Evolutionary conservation across 1,139 yeast genomes (phyloP), one percentile per base, ranked within the genome.

Genomic region (Tardiomyces digboiensis): DNA sequence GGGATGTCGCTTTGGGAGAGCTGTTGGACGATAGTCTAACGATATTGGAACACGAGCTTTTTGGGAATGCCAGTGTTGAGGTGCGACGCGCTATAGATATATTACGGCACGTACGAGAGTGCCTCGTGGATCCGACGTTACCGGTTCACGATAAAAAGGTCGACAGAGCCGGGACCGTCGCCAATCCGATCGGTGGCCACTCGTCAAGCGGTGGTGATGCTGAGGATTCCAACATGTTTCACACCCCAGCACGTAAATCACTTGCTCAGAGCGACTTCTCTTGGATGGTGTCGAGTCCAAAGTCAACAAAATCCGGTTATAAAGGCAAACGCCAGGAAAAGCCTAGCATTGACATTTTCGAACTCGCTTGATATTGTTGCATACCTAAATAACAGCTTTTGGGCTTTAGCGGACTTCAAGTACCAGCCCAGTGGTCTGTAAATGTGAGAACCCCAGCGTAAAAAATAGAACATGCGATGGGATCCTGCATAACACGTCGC

Each of bases 261-360:
- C 42, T 47, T 3, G 47, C 51, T 12, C 51, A 48, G 21, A 33
- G 46, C 8, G 51, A 49, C 21, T 49, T 44, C 29, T 49, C 53
- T 1, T 50, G 53, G 53, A 47, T 50, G 46, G 47, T 50, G 16
- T n/a, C 33, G 33, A 26, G 33, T 8, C 33, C 33, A 4, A 26
- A 26, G 33, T 16, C 1, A 50, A 47, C 1, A n/a, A 8, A n/a
- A n/a, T 26, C 33, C 16, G 33, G 33, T 5, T 26, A 13, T 16
- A 26, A 26, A 8, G 33, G 33, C 33, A 26, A 26, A 8, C 33
- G 33, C 5, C 26, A 22, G 26, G 16, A 26, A 16, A 16, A 26
- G 16, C 3, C 33, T 4, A 26, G 16, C 5, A 26, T 26, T 8
- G 33, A 26, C 33, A 26, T 26, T 26, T 26, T 26, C 33, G 33